Evolutionary conservation across 192 early-diverging fungal genomes (phyloP), one percentile per base, ranked within the genome.

Genomic region (Coemansia sp.): DNA sequence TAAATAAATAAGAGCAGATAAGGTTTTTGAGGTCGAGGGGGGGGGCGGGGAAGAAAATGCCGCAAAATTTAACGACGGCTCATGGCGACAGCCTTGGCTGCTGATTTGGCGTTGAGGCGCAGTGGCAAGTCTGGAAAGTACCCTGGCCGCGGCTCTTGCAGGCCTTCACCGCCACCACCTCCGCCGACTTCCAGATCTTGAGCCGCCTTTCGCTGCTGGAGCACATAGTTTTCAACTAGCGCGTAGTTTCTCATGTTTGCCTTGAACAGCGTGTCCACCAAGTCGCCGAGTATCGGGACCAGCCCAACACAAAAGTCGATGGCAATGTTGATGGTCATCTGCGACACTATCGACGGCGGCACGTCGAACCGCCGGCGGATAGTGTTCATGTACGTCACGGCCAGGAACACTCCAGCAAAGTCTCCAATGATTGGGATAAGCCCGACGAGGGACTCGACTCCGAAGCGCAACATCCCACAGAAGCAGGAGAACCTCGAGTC

Each of bases 201-300:
- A 19, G 42, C 46, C 16, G 57, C 53, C 33, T 63, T 50, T 39
- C 47, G 68, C 62, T 35, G 53, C 32, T 67, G 60, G 13, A 44
- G 43, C 17, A 80, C 75, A 39, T 79, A 70, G 19, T 73, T 50
- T 26, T 77, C 67, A 30, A 80, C 67, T 0, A 85, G 72, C 55
- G 4, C 46, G 40, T 74, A 62, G 64, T 85, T 85, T n/a, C 78
- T 67, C 70, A 80, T 57, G 65, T 85, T 85, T 10, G 83, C 83
- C 33, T 80, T 80, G 73, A 80, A 80, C 32, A 75, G 17, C 23
- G 70, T 66, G 52, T 80, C 83, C 9, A 80, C 58, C 8, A 85
- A 57, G 67, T 85, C 83, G 46, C 83, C 83, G n/a, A 85, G 60
- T 9, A 85, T 19, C 9, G 83, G 83, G 11, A 85, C 67, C 64